Conservation (phyloP, 140 eudicot genomes). For the Senecio squalidus region DNA sequence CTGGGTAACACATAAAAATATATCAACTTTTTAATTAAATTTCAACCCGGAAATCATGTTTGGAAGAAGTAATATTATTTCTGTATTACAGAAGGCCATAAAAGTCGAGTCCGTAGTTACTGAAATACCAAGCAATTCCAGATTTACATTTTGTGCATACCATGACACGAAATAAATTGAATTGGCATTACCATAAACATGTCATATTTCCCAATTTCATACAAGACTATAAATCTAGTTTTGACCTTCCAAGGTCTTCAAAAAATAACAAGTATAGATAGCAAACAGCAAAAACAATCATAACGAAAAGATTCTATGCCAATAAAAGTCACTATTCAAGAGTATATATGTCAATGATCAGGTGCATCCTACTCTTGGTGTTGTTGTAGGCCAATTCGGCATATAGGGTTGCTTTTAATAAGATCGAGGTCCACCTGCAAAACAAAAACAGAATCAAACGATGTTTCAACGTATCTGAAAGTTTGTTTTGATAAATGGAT, state of each 20-base stretch:
- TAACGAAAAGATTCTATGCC: not conserved
- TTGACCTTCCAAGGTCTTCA: not conserved
- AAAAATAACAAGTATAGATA: not conserved
- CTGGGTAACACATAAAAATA: too few species aligned
- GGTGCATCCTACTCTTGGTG: not conserved
- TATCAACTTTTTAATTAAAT: too few species aligned
- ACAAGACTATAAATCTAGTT: not conserved
- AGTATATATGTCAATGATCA: not conserved
- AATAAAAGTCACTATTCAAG: not conserved
- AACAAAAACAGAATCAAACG: not conserved
- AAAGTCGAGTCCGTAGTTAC: too few species aligned
- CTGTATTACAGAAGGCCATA: too few species aligned
- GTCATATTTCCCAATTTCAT: not conserved
- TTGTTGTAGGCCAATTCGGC: conserved; percentile 59
- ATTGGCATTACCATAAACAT: not conserved
- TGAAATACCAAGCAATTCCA: not conserved
- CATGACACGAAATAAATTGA: not conserved
- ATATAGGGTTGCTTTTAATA: conserved; percentile 76
- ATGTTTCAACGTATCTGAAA: not conserved
- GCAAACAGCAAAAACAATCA: not conserved
- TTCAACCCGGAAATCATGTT: too few species aligned
- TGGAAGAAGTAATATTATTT: too few species aligned
- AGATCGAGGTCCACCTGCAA: conserved; percentile 87
- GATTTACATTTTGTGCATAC: not conserved
- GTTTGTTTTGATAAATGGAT: not conserved